Conservation (phyloP, 2,329 filamentous ascomycete genomes). For the Colletotrichum sp. region DNA sequence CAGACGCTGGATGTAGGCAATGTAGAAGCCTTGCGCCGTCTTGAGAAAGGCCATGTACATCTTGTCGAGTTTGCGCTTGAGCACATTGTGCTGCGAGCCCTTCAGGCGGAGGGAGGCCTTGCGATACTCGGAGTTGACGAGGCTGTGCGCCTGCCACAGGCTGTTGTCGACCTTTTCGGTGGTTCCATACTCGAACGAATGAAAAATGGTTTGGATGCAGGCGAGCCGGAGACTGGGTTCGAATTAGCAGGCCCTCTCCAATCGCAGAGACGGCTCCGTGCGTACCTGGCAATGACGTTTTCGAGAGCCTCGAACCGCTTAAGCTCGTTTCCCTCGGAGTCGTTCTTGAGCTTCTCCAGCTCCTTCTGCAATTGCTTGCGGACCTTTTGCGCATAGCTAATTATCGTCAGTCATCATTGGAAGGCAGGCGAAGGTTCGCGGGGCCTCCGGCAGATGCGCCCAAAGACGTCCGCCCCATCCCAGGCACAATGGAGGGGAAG, state of each 20-base stretch:
- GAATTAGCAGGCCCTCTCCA: constrained; percentile 10
- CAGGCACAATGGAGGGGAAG: not conserved
- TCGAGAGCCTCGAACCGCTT: constrained; percentile 50
- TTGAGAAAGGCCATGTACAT: constrained; percentile 86
- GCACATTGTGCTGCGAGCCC: constrained; percentile 57
- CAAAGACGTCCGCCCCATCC: not conserved
- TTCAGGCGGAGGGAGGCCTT: constrained; percentile 66
- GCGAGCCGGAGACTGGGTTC: constrained; percentile 67
- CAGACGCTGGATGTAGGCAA: constrained; percentile 80
- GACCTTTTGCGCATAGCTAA: constrained; percentile 47
- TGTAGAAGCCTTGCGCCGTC: constrained; percentile 87
- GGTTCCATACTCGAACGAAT: constrained; percentile 71
- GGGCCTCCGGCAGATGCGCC: not conserved
- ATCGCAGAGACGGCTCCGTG: constrained; percentile 7
- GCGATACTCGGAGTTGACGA: constrained; percentile 80
- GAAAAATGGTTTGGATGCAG: constrained; percentile 75
- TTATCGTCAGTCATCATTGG: constrained; percentile 18
- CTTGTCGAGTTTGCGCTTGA: constrained; percentile 80
- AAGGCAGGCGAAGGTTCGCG: not conserved
- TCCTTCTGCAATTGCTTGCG: constrained; percentile 48
- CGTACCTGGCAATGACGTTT: constrained; percentile 46
- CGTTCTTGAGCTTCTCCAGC: constrained; percentile 45
- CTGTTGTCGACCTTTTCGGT: constrained; percentile 68
- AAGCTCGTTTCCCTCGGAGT: constrained; percentile 39
- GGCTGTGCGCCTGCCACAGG: constrained; percentile 81